phyloP scores from a whole-genome alignment of 352 stramenopile genomes.

The Phytophthora palmivora region DNA sequence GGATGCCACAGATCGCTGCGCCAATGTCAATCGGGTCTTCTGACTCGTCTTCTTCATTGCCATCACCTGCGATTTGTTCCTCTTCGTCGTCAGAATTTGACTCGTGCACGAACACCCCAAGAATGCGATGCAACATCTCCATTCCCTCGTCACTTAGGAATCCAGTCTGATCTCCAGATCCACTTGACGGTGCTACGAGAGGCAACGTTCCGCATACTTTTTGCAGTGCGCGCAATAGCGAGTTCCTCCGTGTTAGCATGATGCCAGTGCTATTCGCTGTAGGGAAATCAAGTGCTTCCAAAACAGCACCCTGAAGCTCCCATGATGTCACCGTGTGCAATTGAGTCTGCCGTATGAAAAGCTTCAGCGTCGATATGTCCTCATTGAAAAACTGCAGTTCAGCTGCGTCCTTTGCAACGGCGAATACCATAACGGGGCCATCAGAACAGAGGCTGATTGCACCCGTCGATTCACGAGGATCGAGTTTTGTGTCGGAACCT shows the following conservation, averaged over 20 bases:
- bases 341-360: constrained; percentile 74
- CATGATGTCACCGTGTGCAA: constrained; percentile 55
- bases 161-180: constrained; percentile 25
- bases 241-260: constrained; percentile 47
- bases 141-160: constrained; percentile 66
- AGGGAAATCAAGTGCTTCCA: constrained; percentile 46
- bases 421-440: constrained; percentile 85
- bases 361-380: constrained; percentile 68
- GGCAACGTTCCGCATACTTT: constrained; percentile 47
- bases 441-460: constrained; percentile 69
- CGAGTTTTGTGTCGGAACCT: constrained; percentile 10
- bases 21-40: constrained; percentile 64
- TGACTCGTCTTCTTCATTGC: constrained; percentile 54
- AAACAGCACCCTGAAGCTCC: constrained; percentile 46
- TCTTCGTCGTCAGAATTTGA: constrained; percentile 41
- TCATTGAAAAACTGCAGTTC: constrained; percentile 89
- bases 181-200: constrained; percentile 26
- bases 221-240: constrained; percentile 64
- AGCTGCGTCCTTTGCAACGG: constrained; percentile 64
- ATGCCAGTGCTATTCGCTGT: constrained; percentile 24
- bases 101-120: constrained; percentile 73
- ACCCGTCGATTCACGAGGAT: constrained; percentile 47
- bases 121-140: constrained; percentile 67
- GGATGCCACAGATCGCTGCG: constrained; percentile 63
- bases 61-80: constrained; percentile 32